These are phyloP conservation scores for Ophiocordyceps camponoti-saundersi DNA, from an alignment of 2,329 filamentous ascomycete genomes.

Conservation along the genomic window DNA sequence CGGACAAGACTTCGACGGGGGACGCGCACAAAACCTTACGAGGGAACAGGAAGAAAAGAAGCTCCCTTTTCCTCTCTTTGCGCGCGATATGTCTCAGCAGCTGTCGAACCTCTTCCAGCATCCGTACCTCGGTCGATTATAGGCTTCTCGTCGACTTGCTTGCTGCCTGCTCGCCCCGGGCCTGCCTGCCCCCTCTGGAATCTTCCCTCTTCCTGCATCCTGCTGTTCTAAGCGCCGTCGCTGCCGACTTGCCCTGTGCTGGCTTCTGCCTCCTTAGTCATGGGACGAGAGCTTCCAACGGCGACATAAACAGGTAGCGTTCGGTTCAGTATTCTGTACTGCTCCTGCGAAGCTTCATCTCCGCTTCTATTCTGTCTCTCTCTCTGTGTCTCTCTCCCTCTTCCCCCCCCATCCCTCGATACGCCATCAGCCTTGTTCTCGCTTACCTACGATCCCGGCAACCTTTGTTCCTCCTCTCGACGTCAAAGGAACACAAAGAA, in stretches of 20 bases:
- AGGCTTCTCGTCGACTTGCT: neutral
- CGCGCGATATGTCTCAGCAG: neutral
- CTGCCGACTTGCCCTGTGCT: neutral
- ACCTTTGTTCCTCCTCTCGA: too few species aligned
- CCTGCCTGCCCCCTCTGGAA: neutral
- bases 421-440: neutral
- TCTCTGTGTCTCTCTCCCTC: too few species aligned
- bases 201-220: neutral
- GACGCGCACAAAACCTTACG: neutral
- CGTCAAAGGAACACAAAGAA: too few species aligned
- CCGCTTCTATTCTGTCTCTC: too few species aligned
- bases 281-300: neutral
- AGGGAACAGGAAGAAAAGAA: neutral
- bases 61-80: neutral
- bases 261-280: neutral
- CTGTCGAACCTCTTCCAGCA: neutral
- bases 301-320: neutral
- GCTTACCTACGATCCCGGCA: neutral
- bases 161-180: neutral
- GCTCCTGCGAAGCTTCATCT: neutral
- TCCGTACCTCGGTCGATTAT: neutral
- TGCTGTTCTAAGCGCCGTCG: neutral
- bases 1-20: neutral
- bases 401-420: neutral
- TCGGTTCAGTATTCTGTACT: neutral